phyloP scores from a whole-genome alignment of 805 yeast genomes.

The Yamadazyma nakazawae region DNA sequence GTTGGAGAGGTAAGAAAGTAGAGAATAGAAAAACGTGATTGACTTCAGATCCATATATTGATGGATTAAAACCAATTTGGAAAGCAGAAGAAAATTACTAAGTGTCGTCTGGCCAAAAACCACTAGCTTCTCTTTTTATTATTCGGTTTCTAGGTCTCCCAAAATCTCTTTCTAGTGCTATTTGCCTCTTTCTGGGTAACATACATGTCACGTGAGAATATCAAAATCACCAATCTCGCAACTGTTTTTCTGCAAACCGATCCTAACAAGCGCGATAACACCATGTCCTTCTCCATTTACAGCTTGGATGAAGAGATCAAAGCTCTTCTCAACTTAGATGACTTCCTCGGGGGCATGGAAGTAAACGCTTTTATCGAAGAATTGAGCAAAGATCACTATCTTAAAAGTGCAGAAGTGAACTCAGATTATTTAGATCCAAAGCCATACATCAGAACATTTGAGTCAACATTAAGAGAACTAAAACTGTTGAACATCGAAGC shows the following conservation, averaged over 20 bases:
- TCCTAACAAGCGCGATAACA: not conserved
- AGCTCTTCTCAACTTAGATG: slow-evolving; percentile 53
- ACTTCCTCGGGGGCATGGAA: slow-evolving; percentile 64
- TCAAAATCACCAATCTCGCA: too few relatives aligned
- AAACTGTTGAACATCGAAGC: slow-evolving; percentile 60
- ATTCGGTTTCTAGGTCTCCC: not conserved
- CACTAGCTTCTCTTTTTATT: too few relatives aligned
- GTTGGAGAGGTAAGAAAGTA: too few relatives aligned
- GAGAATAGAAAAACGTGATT: too few relatives aligned
- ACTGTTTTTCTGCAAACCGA: too few relatives aligned
- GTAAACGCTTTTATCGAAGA: slow-evolving; percentile 80
- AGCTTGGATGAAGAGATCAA: slow-evolving; percentile 64
- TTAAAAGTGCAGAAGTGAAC: slow-evolving; percentile 48
- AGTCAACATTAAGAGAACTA: slow-evolving; percentile 73
- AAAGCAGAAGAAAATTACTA: too few relatives aligned
- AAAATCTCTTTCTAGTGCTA: too few relatives aligned
- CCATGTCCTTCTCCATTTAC: slow-evolving; percentile 48
- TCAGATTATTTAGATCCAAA: slow-evolving; percentile 76
- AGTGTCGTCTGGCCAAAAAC: too few relatives aligned
- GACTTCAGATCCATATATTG: too few relatives aligned
- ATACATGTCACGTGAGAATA: too few relatives aligned
- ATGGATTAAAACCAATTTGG: too few relatives aligned
- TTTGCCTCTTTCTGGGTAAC: too few relatives aligned
- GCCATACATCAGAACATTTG: slow-evolving; percentile 92
- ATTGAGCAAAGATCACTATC: slow-evolving; percentile 63